These are phyloP conservation scores for Barnettozyma wickerhamii DNA, from an alignment of 805 yeast species.

Conservation along the genomic window DNA sequence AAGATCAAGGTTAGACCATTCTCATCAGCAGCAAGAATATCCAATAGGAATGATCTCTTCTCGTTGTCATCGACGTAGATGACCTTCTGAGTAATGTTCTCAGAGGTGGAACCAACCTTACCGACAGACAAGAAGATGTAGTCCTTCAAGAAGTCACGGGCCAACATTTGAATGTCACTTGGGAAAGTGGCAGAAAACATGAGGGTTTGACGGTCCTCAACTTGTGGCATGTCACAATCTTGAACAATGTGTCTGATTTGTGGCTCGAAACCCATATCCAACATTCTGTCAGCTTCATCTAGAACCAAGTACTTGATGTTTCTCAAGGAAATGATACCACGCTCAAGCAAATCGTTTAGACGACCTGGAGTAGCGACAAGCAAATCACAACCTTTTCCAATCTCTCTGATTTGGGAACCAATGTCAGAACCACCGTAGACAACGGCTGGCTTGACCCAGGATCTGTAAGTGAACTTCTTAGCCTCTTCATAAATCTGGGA, in stretches of 20 bases:
- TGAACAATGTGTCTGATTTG: constrained; percentile 98
- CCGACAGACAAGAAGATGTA: constrained; percentile 97
- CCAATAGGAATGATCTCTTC: constrained; percentile 85
- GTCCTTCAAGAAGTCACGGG: constrained; percentile 94
- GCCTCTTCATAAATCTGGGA: constrained; percentile 96
- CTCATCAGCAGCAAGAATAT: constrained; percentile 76
- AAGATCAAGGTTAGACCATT: constrained; percentile 88
- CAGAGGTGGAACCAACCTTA: constrained; percentile 98
- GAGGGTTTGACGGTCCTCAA: constrained; percentile 87
- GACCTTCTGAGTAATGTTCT: constrained; percentile 93
- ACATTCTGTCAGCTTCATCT: constrained; percentile 99
- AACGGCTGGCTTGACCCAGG: constrained; percentile 96
- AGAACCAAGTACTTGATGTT: constrained; percentile 91
- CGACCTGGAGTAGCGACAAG: constrained; percentile 99
- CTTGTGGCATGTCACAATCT: constrained; percentile 96
- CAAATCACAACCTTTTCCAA: constrained; percentile 92
- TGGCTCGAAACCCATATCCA: constrained; percentile 99
- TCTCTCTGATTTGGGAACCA: constrained; percentile 77
- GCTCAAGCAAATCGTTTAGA: constrained; percentile 89
- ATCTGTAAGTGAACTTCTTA: constrained; percentile 91
- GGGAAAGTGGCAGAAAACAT: constrained; percentile 99
- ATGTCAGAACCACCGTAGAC: constrained; percentile 99
- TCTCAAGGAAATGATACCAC: constrained; percentile 86
- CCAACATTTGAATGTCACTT: constrained; percentile 92
- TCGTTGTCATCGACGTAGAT: constrained; percentile 90